These are phyloP conservation scores for Lignosus rhinocerotis DNA, from an alignment of 1,284 basidiomycete species.

Conservation along the genomic window DNA sequence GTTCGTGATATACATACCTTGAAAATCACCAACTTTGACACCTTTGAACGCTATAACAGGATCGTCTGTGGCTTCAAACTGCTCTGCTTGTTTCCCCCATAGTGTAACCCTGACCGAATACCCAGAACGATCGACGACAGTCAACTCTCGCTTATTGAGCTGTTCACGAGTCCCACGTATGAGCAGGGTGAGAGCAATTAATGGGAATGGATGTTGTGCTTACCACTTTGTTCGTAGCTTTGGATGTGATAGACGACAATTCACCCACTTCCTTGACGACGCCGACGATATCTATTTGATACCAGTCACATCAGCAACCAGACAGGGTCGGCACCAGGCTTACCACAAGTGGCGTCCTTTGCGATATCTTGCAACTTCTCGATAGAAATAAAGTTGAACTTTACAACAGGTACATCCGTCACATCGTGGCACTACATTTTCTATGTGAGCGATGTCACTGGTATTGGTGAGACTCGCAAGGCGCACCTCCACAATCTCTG, in stretches of 20 bases:
- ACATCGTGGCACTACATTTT: slow-evolving; percentile 73
- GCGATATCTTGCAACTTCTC: slow-evolving; percentile 59
- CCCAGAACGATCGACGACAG: slow-evolving; percentile 83
- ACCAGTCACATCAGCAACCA: slow-evolving; percentile 25
- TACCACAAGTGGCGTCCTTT: slow-evolving; percentile 82
- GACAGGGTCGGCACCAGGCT: slow-evolving; percentile 28
- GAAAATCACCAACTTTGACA: slow-evolving; percentile 93
- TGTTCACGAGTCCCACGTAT: slow-evolving; percentile 31
- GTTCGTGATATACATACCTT: slow-evolving; percentile 50
- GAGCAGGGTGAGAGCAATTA: neutral
- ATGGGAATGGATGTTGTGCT: slow-evolving; percentile 19
- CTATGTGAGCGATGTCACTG: slow-evolving; percentile 15
- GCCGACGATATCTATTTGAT: slow-evolving; percentile 75
- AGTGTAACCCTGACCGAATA: slow-evolving; percentile 87
- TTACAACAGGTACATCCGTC: slow-evolving; percentile 74
- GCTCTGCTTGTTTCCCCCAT: slow-evolving; percentile 96
- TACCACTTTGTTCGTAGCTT: slow-evolving; percentile 70
- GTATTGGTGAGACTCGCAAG: neutral
- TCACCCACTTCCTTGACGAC: slow-evolving; percentile 81
- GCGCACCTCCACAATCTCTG: slow-evolving; percentile 78
- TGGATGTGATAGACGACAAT: slow-evolving; percentile 71
- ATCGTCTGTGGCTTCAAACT: slow-evolving; percentile 58
- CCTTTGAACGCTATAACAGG: slow-evolving; percentile 93
- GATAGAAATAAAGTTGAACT: slow-evolving; percentile 82
- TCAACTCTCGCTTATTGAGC: slow-evolving; percentile 87